These are phyloP conservation scores for Gaeumannomyces sp. DNA, from an alignment of 2,329 filamentous ascomycete genomes.

Conservation along the genomic window DNA sequence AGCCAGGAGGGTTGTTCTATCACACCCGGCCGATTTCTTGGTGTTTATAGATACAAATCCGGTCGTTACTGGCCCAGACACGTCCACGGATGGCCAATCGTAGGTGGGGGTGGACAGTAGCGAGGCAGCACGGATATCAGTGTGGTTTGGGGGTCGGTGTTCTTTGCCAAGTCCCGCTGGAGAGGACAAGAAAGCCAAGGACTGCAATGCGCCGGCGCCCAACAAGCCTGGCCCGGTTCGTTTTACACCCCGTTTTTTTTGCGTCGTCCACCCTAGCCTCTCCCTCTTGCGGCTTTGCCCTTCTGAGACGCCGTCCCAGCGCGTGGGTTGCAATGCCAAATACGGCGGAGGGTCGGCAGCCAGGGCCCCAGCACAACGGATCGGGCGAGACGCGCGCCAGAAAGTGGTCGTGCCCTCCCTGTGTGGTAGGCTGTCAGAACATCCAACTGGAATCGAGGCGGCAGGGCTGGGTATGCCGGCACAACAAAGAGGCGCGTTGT, in stretches of 20 bases:
- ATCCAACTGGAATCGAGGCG: neutral
- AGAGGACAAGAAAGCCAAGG: neutral
- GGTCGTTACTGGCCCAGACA: neutral
- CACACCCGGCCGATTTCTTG: neutral
- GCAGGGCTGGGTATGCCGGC: neutral
- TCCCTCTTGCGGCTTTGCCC: neutral
- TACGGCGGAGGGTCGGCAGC: neutral
- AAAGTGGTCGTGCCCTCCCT: neutral
- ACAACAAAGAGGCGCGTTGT: neutral
- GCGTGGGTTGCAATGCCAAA: neutral
- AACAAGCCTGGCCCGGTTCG: neutral
- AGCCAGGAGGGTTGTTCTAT: neutral
- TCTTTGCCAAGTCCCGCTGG: neutral
- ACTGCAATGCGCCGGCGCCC: constrained; percentile 1
- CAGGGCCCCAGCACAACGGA: neutral
- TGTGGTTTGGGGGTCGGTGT: neutral
- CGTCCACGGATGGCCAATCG: neutral
- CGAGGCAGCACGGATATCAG: neutral
- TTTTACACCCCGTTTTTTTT: neutral
- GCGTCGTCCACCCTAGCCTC: neutral
- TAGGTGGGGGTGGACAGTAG: neutral
- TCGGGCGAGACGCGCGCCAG: neutral
- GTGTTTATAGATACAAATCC: neutral
- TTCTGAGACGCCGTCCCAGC: neutral
- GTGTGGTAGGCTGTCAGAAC: neutral